Conservation (phyloP, 2,329 filamentous ascomycete genomes). For the Xylariaceae sp. region DNA sequence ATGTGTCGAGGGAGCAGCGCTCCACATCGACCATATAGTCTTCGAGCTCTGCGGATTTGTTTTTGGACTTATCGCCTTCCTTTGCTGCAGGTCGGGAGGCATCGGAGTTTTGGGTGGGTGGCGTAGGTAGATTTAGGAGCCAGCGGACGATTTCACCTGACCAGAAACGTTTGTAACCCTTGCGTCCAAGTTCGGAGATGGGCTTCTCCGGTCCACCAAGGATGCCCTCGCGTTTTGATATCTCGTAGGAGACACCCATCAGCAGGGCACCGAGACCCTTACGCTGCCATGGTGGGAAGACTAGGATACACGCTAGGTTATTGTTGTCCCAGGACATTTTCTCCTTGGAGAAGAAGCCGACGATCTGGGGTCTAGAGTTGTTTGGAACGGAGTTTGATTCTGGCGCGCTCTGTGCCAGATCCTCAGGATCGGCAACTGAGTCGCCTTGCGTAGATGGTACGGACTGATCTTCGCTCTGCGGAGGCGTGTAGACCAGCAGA, state of each 20-base stretch:
- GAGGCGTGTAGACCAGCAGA: conserved; percentile 71
- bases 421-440: not conserved
- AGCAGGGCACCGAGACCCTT: conserved; percentile 82
- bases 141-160: conserved; percentile 74
- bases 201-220: conserved; percentile 93
- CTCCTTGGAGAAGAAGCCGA: conserved; percentile 98
- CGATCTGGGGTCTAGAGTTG: conserved; percentile 49
- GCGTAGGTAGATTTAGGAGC: conserved; percentile 44
- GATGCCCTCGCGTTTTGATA: conserved; percentile 75
- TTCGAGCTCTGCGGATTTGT: conserved; percentile 17
- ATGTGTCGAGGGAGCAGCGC: conserved; percentile 70
- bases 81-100: not conserved
- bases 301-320: conserved; percentile 90
- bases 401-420: not conserved
- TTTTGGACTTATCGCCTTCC: conserved; percentile 12
- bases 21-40: conserved; percentile 56
- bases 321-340: conserved; percentile 99
- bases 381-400: not conserved
- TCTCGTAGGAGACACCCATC: conserved; percentile 90
- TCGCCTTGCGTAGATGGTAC: not conserved
- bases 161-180: conserved; percentile 84
- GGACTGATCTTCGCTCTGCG: conserved; percentile 9
- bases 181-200: conserved; percentile 76
- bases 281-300: conserved; percentile 93
- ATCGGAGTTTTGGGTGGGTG: conserved; percentile 14